Evolutionary conservation across 2,329 filamentous ascomycete species (phyloP), one percentile per base, ranked within the genome.

Genomic region (Talaromyces sp.): DNA sequence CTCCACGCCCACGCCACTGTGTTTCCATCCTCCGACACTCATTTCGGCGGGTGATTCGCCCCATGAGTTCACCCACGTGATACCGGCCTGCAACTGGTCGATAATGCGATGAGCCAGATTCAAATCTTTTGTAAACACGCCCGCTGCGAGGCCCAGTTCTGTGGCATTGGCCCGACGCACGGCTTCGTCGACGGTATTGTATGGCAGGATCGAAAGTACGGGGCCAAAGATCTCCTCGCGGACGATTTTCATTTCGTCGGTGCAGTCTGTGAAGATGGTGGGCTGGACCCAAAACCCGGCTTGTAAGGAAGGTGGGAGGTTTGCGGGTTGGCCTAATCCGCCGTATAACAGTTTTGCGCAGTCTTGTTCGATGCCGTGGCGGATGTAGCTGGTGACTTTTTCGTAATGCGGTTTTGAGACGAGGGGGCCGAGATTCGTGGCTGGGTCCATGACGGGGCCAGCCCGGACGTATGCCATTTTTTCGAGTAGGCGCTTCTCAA

Each of bases 41-140:
- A 96, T 96, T 79, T 96, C 91, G 0, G 92, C 90, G 0, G 91
- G 91, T 54, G 84, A 88, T 78, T 96, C 91, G n/a, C 92, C 91
- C 92, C 92, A 96, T 0, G 90, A 92, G 73, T 96, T 96, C 57
- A 96, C 82, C 91, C 91, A 96, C 1, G 90, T 95, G 69, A 96
- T 96, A 35, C 91, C 91, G 0, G 91, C 91, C 70, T 95, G 83
- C 5, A 96, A 78, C 68, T 85, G 81, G 26, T 83, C 81, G 48
- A 93, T 81, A 0, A 93, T 83, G 50, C 83, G 79, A 69, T 96
- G 90, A 59, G 89, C 91, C 54, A 82, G 71, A 66, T 90, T 88
- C 57, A 96, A 74, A 65, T 95, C 85, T 61, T 83, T 84, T 0
- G 90, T 90, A 66, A 95, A 93, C 1, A 96, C 89, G 21, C 91